phyloP scores from a whole-genome alignment of 495 filamentous ascomycete species.

The Friedmanniomyces endolithicus region DNA sequence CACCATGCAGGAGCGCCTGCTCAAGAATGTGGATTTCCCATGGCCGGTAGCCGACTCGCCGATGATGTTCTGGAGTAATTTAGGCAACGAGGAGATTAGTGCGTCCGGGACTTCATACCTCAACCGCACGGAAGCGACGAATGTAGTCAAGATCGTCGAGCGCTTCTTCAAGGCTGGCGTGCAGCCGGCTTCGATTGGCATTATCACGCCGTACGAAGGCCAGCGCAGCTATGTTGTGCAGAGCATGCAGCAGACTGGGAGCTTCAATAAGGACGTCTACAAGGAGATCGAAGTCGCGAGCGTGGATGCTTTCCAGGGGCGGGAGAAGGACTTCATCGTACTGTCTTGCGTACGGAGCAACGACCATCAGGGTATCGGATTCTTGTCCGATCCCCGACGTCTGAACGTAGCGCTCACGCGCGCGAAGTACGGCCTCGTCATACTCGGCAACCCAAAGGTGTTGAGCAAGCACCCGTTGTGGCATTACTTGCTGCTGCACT shows the following conservation, averaged over 20 bases:
- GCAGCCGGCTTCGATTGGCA: constrained; percentile 79
- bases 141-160: constrained; percentile 95
- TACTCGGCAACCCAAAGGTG: constrained; percentile 96
- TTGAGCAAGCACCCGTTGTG: constrained; percentile 94
- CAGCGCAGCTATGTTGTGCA: constrained; percentile 97
- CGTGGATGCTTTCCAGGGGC: constrained; percentile 96
- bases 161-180: constrained; percentile 99
- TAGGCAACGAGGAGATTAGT: constrained; percentile 95
- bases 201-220: constrained; percentile 97
- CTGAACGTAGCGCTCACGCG: constrained; percentile 97
- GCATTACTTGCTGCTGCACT: constrained; percentile 92
- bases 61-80: constrained; percentile 99
- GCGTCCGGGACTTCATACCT: constrained; percentile 96
- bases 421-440: constrained; percentile 90
- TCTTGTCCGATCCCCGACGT: constrained; percentile 94
- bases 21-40: constrained; percentile 92
- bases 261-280: constrained; percentile 96
- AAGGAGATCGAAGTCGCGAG: constrained; percentile 98
- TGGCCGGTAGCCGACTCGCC: constrained; percentile 88
- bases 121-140: constrained; percentile 91
- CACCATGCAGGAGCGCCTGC: constrained; percentile 73
- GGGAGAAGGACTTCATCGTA: constrained; percentile 98
- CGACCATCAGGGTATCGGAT: constrained; percentile 97
- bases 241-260: constrained; percentile 95
- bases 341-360: constrained; percentile 97